A percentile compares a stretch with the other conserved stretches of the same genome.
These are phyloP conservation scores for Triadica sebifera DNA, from an alignment of 345 rosid species.

Conservation along the genomic window DNA sequence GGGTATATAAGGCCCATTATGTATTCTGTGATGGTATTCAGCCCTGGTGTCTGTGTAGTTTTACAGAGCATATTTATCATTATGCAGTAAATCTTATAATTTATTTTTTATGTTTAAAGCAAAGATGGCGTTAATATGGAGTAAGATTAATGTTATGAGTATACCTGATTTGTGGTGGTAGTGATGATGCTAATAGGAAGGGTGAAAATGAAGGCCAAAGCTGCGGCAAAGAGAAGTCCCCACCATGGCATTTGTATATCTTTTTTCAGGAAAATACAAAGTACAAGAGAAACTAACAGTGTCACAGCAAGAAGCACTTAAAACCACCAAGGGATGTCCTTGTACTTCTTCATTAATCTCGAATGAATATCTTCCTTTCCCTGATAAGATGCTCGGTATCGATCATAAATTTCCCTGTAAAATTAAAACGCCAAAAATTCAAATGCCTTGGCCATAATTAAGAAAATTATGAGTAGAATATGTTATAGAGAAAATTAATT, in stretches of 20 bases:
- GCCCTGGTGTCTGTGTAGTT: slow-evolving; percentile 19
- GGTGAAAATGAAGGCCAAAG: slow-evolving; percentile 41
- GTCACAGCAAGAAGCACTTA: slow-evolving; percentile 30
- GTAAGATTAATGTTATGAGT: too few species aligned
- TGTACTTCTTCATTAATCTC: slow-evolving; percentile 37
- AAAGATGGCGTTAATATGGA: too few species aligned
- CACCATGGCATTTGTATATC: slow-evolving; percentile 57
- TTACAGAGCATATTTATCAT: background rate
- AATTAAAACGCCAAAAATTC: background rate
- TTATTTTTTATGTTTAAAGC: too few species aligned
- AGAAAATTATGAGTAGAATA: too few species aligned
- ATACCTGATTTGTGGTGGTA: slow-evolving; percentile 53
- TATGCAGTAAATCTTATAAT: too few species aligned
- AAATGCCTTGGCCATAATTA: too few species aligned
- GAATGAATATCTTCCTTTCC: slow-evolving; percentile 43
- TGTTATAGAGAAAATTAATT: too few species aligned
- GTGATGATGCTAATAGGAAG: slow-evolving; percentile 48
- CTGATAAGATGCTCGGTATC: slow-evolving; percentile 29
- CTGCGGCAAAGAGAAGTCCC: slow-evolving; percentile 46
- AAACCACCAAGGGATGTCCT: slow-evolving; percentile 54
- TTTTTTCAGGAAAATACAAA: slow-evolving; percentile 32
- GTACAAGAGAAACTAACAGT: slow-evolving; percentile 26
- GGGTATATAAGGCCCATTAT: slow-evolving; percentile 15
- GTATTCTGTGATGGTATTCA: slow-evolving; percentile 22
- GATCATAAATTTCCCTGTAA: slow-evolving; percentile 40